These are phyloP conservation scores for Corniculantispora saksenae DNA, from an alignment of 2,329 filamentous ascomycete species.

Conservation along the genomic window DNA sequence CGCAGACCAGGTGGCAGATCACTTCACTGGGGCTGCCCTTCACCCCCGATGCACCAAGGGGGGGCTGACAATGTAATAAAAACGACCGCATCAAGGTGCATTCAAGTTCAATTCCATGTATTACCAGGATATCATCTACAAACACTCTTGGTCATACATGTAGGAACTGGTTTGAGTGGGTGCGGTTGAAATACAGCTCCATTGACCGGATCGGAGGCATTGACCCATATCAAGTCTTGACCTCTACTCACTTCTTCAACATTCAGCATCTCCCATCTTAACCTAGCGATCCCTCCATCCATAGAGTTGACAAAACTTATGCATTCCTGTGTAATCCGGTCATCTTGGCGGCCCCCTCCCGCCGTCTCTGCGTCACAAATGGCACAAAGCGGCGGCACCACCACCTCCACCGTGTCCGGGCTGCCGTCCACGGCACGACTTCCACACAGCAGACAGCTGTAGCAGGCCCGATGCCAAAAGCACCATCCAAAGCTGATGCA, in stretches of 20 bases:
- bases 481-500: slow-evolving; percentile 62
- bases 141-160: slow-evolving; percentile 34
- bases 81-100: background rate
- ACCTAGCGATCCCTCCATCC: slow-evolving; percentile 49
- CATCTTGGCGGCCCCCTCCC: slow-evolving; percentile 30
- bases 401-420: slow-evolving; percentile 41
- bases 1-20: no score
- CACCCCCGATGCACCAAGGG: no score
- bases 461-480: slow-evolving; percentile 60
- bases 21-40: no score
- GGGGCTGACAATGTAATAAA: background rate
- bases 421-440: slow-evolving; percentile 33
- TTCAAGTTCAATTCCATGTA: background rate
- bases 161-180: slow-evolving; percentile 53
- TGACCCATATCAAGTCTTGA: slow-evolving; percentile 46
- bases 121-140: background rate
- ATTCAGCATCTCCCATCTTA: slow-evolving; percentile 39
- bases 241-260: no score
- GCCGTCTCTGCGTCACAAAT: slow-evolving; percentile 46
- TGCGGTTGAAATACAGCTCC: slow-evolving; percentile 48
- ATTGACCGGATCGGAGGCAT: slow-evolving; percentile 50
- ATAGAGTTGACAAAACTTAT: slow-evolving; percentile 43
- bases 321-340: slow-evolving; percentile 40
- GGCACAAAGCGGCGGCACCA: slow-evolving; percentile 50
- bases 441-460: slow-evolving; percentile 57